Evolutionary conservation across 1,284 basidiomycete genomes (phyloP).

Genomic region (Ceratobasidium sp.): DNA sequence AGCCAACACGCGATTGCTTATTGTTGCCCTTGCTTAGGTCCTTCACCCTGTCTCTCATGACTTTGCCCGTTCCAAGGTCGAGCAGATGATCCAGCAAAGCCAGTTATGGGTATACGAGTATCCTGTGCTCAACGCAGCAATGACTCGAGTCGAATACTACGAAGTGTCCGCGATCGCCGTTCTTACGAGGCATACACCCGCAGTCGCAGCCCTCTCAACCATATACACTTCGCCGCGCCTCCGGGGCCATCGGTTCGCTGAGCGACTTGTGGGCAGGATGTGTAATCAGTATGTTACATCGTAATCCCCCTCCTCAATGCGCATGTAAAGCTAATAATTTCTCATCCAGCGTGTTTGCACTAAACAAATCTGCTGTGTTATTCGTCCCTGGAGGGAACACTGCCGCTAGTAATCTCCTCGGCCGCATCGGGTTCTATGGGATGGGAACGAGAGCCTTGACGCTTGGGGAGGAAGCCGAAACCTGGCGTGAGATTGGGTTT

Average conservation of each 20-base stretch:
- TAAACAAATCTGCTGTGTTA: conserved; percentile 38
- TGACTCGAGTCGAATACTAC: conserved; percentile 32
- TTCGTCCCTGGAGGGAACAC: conserved; percentile 38
- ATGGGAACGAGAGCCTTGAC: conserved; percentile 24
- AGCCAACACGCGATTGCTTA: background rate
- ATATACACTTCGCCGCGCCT: conserved; percentile 23
- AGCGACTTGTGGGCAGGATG: conserved; percentile 27
- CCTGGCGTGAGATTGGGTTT: conserved; percentile 42
- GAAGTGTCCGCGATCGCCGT: conserved; percentile 35
- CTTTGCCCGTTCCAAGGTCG: conserved; percentile 17
- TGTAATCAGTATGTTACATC: conserved; percentile 20
- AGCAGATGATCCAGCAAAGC: conserved; percentile 38
- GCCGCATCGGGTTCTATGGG: conserved; percentile 41
- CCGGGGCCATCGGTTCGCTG: conserved; percentile 24
- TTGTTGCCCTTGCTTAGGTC: background rate
- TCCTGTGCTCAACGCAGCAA: conserved; percentile 27
- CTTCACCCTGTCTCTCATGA: conserved; percentile 28
- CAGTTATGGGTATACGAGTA: conserved; percentile 37
- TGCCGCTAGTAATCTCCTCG: conserved; percentile 35
- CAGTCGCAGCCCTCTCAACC: conserved; percentile 27
- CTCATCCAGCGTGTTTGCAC: conserved; percentile 18
- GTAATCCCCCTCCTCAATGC: background rate
- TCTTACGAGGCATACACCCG: conserved; percentile 17
- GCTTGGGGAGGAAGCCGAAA: conserved; percentile 33
- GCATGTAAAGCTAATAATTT: background rate